Base-by-base conservation (phyloP, 192 early-diverging fungal species). In the Backusella parvicylindrica region DNA sequence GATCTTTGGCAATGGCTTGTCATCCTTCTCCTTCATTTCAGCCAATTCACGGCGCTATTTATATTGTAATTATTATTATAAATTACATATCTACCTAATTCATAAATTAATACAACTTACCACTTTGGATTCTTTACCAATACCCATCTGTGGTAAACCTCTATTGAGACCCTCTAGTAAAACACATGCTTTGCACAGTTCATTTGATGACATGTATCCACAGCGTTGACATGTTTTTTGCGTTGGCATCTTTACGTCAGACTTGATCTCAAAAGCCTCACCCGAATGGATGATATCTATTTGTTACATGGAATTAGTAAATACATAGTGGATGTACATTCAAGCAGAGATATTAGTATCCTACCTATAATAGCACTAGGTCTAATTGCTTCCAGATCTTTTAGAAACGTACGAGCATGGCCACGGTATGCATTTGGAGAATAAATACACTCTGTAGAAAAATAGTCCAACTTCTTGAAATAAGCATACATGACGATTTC, bases 401-500 rank as follows among this genome's bases (percentile, higher is more conserved):
- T 99, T 38, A 99, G 86, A 81, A 97, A 98, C 26, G 92, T 90
- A 49, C 98, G 87, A 11, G 96, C 98, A 81, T 98, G 89, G 6
- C 98, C 98, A 43, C 98, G 92, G 72, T 98, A 99, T 6, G 98
- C 95, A 76, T 99, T 96, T 30, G 97, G 97, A 36, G 96, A 95
- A 82, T 99, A 99, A 26, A 94, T 95, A 79, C 98, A 99, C 79
- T 99, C 98, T 12, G 98, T 99, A 13, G 96, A 97, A 70, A 99
- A 99, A 85, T 99, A 99, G 78, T 99, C 98, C 28, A 99, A 84
- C 38, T 95, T 92, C 83, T 95, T 94, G 77, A 96, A 95, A 77
- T 99, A 98, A 26, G 98, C 98, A 75, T 99, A 96, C 97, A 99
- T 97, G 76, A 99, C 98, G 76, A 99, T 99, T 75, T 99, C 98